Conservation (phyloP, 2,329 filamentous ascomycete genomes). For the Cercospora canescens region DNA sequence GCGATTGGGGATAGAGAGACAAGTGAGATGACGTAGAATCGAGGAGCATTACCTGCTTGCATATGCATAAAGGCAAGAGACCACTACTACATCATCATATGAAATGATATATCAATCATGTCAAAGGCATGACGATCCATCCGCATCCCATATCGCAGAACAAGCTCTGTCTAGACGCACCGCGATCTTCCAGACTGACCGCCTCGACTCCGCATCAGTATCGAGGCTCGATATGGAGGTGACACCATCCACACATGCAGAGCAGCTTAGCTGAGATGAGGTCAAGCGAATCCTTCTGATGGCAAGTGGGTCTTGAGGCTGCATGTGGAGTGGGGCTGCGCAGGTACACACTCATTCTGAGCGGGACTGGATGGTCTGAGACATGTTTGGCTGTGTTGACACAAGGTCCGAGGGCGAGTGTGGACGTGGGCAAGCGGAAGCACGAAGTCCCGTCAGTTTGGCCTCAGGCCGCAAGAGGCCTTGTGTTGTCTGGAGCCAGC, state of each 20-base stretch:
- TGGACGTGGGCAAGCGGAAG: not conserved
- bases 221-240: constrained; percentile 1
- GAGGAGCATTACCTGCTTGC: not conserved
- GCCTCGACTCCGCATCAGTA: constrained; percentile 3
- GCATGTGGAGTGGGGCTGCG: not conserved
- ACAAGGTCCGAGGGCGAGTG: not conserved
- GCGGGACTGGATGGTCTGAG: not conserved
- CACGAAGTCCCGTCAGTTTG: not conserved
- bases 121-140: not conserved
- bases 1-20: not conserved
- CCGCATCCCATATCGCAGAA: not conserved
- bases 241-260: constrained; percentile 3
- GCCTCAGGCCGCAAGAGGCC: not conserved
- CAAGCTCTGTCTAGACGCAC: constrained; percentile 5
- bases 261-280: not conserved
- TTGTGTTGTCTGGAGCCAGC: not conserved
- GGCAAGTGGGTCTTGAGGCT: not conserved
- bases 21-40: not conserved
- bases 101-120: not conserved
- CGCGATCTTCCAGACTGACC: constrained; percentile 10
- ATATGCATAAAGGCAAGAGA: not conserved
- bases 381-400: not conserved
- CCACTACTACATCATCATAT: not conserved
- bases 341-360: not conserved
- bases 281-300: constrained; percentile 2